Evolutionary conservation across 2,329 filamentous ascomycete species (phyloP), one percentile per base, ranked within the genome.

Genomic region (Cercospora citrullina): DNA sequence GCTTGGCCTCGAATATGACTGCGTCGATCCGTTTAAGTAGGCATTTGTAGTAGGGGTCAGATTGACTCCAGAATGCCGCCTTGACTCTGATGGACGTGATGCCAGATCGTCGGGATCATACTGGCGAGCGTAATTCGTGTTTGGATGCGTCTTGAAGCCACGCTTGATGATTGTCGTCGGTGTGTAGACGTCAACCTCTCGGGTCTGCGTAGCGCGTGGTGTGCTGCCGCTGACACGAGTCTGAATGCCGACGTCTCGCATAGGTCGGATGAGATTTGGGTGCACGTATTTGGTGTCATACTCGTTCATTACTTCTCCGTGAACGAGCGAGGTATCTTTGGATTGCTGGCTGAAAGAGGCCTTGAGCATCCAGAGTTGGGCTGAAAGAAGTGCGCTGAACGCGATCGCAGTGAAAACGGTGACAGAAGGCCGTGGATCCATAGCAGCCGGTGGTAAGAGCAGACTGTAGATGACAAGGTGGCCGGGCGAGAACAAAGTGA

Each of bases 211-310:
- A 3, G 76, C 77, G 21, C 72, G 72, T 6, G 74, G 74, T 2
- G 75, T 78, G 36, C 73, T 75, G 6, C 78, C 75, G 45, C 75
- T 73, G 74, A 75, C 78, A 0, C 87, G 88, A 67, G 90, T 90
- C 78, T 98, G 94, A 0, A 91, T 95, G 5, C 88, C 91, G 1
- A 94, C 93, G 75, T 91, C 87, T 72, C 89, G 84, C 72, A 96
- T 91, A 5, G 91, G 84, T 7, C 91, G 91, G 73, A 96, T 91
- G n/a, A 96, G 87, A 10, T 90, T 87, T 2, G 95, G 95, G 75
- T 96, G 93, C 0, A 99, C 95, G 76, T 91, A 97, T 81, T 99
- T 99, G 73, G 89, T 92, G 77, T 98, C 93, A 77, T 99, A 99
- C 80, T 99, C 95, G 77, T 93, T 90, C 80, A 98, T 85, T 5